phyloP scores from a whole-genome alignment of 768 basidiomycete species.

The Mycena olivaceomarginata region DNA sequence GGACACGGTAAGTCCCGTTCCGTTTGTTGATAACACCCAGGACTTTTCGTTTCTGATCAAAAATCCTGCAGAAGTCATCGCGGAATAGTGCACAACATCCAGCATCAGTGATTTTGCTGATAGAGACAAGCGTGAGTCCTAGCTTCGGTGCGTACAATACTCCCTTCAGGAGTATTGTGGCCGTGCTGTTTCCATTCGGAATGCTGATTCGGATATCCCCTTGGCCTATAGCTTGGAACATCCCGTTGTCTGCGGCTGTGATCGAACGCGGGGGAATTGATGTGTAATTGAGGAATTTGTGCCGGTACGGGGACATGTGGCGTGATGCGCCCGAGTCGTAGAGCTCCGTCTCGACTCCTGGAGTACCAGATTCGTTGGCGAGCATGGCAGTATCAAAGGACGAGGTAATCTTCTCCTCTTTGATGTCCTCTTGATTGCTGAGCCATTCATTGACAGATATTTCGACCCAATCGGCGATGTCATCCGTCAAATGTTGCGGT shows the following conservation, averaged over 20 bases:
- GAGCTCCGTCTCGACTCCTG: conserved; percentile 1
- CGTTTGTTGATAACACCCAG: conserved; percentile 13
- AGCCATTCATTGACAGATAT: conserved; percentile 21
- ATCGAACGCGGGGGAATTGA: neutral
- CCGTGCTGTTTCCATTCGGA: conserved; percentile 27
- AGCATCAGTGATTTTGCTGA: too few relatives aligned
- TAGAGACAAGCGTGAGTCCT: too few relatives aligned
- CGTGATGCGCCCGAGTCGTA: neutral
- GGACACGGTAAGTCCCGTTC: too few relatives aligned
- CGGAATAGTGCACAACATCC: too few relatives aligned
- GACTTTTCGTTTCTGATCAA: conserved; percentile 17
- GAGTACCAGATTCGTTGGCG: neutral
- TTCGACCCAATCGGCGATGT: conserved; percentile 6
- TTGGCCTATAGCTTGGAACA: neutral
- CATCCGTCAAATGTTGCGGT: neutral
- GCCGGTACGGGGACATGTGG: conserved; percentile 3
- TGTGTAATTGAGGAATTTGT: neutral
- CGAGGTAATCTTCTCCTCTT: conserved; percentile 25
- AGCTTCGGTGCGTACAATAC: conserved; percentile 34
- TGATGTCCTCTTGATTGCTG: conserved; percentile 18
- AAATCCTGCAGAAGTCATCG: too few relatives aligned
- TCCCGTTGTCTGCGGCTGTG: too few relatives aligned
- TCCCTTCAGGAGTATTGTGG: conserved; percentile 43
- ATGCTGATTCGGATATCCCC: conserved; percentile 13
- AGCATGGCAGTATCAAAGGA: neutral